phyloP scores from a whole-genome alignment of 2,329 filamentous ascomycete species.

The Lachnellula arida region DNA sequence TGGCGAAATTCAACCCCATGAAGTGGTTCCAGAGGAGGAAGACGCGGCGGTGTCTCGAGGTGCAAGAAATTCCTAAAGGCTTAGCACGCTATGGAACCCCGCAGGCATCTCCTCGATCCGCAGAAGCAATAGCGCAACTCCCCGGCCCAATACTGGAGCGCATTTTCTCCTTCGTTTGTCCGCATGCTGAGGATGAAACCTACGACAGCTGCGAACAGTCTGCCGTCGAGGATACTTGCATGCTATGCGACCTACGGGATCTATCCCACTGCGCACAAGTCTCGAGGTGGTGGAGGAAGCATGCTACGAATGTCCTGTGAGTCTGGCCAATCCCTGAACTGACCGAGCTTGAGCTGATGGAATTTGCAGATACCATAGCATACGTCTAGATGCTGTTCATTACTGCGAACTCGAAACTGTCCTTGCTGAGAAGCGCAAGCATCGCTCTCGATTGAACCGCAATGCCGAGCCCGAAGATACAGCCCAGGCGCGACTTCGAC shows the following conservation, averaged over 20 bases:
- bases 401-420: slow-evolving; percentile 86
- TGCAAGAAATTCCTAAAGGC: neutral
- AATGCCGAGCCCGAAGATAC: slow-evolving; percentile 79
- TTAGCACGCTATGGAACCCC: slow-evolving; percentile 12
- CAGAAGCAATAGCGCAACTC: slow-evolving; percentile 39
- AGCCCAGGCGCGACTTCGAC: slow-evolving; percentile 66
- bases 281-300: slow-evolving; percentile 64
- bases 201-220: slow-evolving; percentile 83
- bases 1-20: slow-evolving; percentile 27
- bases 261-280: slow-evolving; percentile 74
- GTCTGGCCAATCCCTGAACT: slow-evolving; percentile 32
- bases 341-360: slow-evolving; percentile 6
- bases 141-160: slow-evolving; percentile 65
- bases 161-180: slow-evolving; percentile 80
- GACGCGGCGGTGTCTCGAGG: slow-evolving; percentile 15
- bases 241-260: slow-evolving; percentile 90
- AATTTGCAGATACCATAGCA: slow-evolving; percentile 67
- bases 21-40: slow-evolving; percentile 26
- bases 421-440: slow-evolving; percentile 73
- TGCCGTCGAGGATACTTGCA: slow-evolving; percentile 73
- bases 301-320: slow-evolving; percentile 54
- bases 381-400: slow-evolving; percentile 90
- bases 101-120: slow-evolving; percentile 9
- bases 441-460: slow-evolving; percentile 65
- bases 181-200: slow-evolving; percentile 70